Base-by-base conservation (phyloP, 495 filamentous ascomycete genomes). In the Tuber calosporum region DNA sequence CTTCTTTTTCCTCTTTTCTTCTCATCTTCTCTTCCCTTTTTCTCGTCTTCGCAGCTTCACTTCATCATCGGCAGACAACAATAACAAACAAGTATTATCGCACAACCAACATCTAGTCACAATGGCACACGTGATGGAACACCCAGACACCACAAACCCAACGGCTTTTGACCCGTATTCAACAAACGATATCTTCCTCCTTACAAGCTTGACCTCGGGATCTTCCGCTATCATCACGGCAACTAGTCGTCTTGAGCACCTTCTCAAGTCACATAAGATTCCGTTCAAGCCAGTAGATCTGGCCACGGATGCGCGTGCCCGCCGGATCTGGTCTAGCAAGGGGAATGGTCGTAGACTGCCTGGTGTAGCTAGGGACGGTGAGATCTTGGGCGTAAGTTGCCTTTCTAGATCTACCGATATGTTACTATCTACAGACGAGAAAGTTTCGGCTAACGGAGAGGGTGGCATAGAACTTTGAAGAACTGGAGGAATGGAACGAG, bases 401-500 rank as follows among this genome's bases (percentile, higher is more conserved):
- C 58, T 71, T 34, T 40, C 69, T 74, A 22, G 43, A 9, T 19
- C 9, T 36, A 42, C 36, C 40, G 36, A 38, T 62, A 36, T 74
- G 30, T 62, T 73, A 36, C n/a, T 26, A 39, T 36, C 67, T 40
- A 17, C 26, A 41, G 30, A 13, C 41, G 68, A 20, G 26, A 34
- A 19, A 22, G n/a, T 22, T 7, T 45, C n/a, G 20, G 72, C 70
- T 74, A 41, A 74, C 38, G 1, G 17, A 34, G 41, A 48, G 42
- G 22, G 67, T 19, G 37, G n/a, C 73, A 38, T 75, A 97, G 93
- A 95, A 98, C 81, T 85, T 97, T 37, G 92, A 96, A 73, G 88
- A 97, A 81, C 87, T 97, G 72, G 95, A 99, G 84, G 95, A 98
- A 81, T 98, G 96, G 96, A 99, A 99, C 83, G 95, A 99, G 79